phyloP scores from a whole-genome alignment of 306 rosid species.

The Malus orientalis region DNA sequence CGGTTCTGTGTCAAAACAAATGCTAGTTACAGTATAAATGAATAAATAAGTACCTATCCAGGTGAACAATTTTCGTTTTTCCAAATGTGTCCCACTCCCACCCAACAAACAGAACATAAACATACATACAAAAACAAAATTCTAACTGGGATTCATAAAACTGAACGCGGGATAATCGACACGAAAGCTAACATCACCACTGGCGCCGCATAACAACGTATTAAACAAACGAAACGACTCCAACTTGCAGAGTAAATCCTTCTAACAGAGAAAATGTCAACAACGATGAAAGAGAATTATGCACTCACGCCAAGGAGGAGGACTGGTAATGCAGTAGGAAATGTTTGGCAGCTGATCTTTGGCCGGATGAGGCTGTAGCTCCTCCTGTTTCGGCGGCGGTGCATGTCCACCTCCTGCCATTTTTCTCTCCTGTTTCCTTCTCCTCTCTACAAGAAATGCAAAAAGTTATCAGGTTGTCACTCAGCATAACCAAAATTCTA shows the following conservation, averaged over 20 bases:
- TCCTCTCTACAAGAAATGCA: constrained; percentile 13
- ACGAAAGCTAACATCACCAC: background rate
- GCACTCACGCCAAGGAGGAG: constrained; percentile 99
- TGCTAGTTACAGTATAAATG: background rate
- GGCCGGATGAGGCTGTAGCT: constrained; percentile 78
- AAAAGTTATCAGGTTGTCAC: background rate
- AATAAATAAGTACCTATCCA: background rate
- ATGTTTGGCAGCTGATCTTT: constrained; percentile 81
- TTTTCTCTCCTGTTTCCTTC: constrained; percentile 1
- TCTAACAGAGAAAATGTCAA: background rate
- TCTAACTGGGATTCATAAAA: background rate
- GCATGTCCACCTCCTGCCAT: constrained; percentile 70
- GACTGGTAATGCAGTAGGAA: constrained; percentile 90
- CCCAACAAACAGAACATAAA: background rate
- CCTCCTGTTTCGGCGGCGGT: constrained; percentile 85
- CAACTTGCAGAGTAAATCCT: background rate
- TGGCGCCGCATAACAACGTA: background rate
- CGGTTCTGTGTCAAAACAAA: background rate
- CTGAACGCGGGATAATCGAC: background rate
- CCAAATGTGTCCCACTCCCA: background rate
- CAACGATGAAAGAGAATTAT: background rate
- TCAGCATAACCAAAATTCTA: background rate
- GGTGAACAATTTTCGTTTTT: background rate
- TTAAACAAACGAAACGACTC: background rate
- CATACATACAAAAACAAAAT: background rate